Base-by-base conservation (phyloP, 495 filamentous ascomycete genomes). In the Staphylotrichum tortipilum region DNA sequence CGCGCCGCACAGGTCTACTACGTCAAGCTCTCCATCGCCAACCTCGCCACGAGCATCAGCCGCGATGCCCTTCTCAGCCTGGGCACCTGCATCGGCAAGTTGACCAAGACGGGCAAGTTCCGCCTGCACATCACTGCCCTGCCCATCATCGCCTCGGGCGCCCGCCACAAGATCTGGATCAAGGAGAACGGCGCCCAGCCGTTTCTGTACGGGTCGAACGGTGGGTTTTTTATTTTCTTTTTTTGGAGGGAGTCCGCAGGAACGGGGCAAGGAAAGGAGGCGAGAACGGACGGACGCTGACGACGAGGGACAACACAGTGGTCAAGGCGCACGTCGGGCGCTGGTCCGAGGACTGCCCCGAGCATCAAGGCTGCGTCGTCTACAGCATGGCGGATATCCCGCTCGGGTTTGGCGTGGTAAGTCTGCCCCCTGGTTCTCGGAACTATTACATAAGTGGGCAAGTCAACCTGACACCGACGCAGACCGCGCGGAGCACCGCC, bases 161-260 rank as follows among this genome's bases (percentile, higher is more conserved):
- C 92, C 19, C 75, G 94, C 28, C 88, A 92, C 66, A 95, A 95
- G 77, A 78, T 95, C 46, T 96, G 87, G 87, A 82, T 99, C 49
- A 94, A 94, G 68, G 68, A 81, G 19, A 99, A 99, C 69, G 92
- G 94, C 39, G 88, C 89, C 65, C 92, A 94, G 85, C 88, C 89
- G 30, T 95, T 88, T 66, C 69, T 94, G 12, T 98, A 98, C 68
- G 92, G 62, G 28, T 59, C 55, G 6, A 65, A 65, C 19, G 56
- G 58, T 61, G 47, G 14, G 52, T 47, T 6, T 23, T 12, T 18
- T 7, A 3, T 39, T 14, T 24, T 12, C 8, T 12, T 18, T 15
- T 11, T 3, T 15, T 8, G 3, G 19, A n/a, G n/a, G n/a, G n/a
- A n/a, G n/a, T n/a, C n/a, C n/a, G n/a, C n/a, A n/a, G n/a, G n/a